Evolutionary conservation across 805 yeast species (phyloP).

Genomic region (Kodamaea lidongshanica): DNA sequence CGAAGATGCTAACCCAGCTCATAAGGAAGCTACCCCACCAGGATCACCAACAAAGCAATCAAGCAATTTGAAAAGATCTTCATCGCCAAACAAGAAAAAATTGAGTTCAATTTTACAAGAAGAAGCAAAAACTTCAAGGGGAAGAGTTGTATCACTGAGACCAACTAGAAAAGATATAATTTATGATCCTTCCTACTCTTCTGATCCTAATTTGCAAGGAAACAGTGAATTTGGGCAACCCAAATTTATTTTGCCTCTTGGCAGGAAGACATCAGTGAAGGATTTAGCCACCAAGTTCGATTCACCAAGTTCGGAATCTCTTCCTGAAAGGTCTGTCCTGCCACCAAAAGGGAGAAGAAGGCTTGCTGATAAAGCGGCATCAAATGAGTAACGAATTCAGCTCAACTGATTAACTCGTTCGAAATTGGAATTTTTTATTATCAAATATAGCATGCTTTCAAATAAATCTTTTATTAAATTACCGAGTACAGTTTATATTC

Average conservation of each 20-base stretch:
- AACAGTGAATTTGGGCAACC: constrained; percentile 27
- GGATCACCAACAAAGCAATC: constrained; percentile 12
- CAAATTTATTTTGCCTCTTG: constrained; percentile 21
- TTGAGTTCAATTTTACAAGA: constrained; percentile 15
- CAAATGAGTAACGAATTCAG: constrained; percentile 4
- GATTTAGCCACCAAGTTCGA: constrained; percentile 28
- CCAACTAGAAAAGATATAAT: constrained; percentile 24
- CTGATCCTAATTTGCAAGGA: constrained; percentile 6
- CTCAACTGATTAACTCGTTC: too few relatives aligned
- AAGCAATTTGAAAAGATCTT: constrained; percentile 26
- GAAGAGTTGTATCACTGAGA: constrained; percentile 18
- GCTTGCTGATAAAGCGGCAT: constrained; percentile 2
- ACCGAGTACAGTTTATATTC: too few relatives aligned
- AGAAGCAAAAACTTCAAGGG: constrained; percentile 6
- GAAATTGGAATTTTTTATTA: neutral
- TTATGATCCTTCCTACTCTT: constrained; percentile 9
- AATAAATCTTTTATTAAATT: too few relatives aligned
- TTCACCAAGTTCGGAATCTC: constrained; percentile 12
- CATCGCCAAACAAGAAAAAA: constrained; percentile 36
- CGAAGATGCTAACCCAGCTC: constrained; percentile 1
- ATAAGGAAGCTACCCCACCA: constrained; percentile 13
- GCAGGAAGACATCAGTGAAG: constrained; percentile 28
- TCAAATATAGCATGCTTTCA: too few relatives aligned
- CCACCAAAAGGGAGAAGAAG: constrained; percentile 9
- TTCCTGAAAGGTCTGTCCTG: constrained; percentile 12